These are phyloP conservation scores for Candida ulmi DNA, from an alignment of 805 yeast genomes.

Conservation along the genomic window DNA sequence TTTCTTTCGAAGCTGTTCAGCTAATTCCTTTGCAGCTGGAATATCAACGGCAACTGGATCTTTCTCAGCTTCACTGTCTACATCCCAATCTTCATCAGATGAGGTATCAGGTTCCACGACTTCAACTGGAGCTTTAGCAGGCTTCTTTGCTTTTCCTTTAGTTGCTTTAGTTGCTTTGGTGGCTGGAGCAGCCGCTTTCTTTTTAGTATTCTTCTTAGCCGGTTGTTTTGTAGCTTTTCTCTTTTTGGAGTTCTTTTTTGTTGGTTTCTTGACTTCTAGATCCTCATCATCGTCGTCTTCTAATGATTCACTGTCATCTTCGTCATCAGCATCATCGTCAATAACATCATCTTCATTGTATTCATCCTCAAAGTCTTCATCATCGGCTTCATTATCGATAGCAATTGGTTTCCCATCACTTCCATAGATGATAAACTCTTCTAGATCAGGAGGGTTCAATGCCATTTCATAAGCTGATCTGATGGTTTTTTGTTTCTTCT, in stretches of 20 bases:
- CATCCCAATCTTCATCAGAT: slow-evolving; percentile 23
- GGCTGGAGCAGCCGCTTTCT: slow-evolving; percentile 10
- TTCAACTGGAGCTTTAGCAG: slow-evolving; percentile 8
- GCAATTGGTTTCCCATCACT: slow-evolving; percentile 35
- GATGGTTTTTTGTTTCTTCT: slow-evolving; percentile 37
- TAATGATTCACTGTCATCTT: slow-evolving; percentile 8
- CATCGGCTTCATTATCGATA: slow-evolving; percentile 26
- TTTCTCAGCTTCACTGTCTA: slow-evolving; percentile 10
- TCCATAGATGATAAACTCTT: slow-evolving; percentile 38
- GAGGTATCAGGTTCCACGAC: slow-evolving; percentile 18
- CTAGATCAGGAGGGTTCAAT: slow-evolving; percentile 41
- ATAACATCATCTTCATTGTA: slow-evolving; percentile 21
- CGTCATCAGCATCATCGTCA: slow-evolving; percentile 18
- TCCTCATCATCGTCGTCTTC: slow-evolving; percentile 19
- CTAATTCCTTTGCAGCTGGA: slow-evolving; percentile 12
- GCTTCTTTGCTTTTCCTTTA: neutral
- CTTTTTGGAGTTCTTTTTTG: slow-evolving; percentile 9
- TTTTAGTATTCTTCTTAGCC: slow-evolving; percentile 9
- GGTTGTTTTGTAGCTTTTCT: slow-evolving; percentile 7
- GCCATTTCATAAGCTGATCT: slow-evolving; percentile 51
- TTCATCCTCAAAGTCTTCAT: slow-evolving; percentile 24
- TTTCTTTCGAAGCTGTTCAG: slow-evolving; percentile 12
- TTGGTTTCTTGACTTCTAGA: slow-evolving; percentile 12
- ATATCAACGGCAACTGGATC: slow-evolving; percentile 15
- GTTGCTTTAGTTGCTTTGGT: neutral